Base-by-base conservation (phyloP, 176 grass and related monocot species). In the Dendrocalamus sinicus region DNA sequence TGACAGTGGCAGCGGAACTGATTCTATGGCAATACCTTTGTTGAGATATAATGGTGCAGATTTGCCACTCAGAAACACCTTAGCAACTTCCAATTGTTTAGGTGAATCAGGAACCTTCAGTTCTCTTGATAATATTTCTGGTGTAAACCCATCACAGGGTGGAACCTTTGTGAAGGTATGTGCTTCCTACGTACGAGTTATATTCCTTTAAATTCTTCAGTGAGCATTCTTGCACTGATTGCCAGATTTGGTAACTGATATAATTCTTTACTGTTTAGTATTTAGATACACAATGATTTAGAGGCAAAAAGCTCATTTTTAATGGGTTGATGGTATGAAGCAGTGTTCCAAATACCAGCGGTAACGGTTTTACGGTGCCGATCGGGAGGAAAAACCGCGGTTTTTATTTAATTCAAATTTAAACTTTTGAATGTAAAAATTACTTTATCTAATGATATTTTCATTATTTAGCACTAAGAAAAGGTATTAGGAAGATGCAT, bases 101-200 rank as follows among this genome's bases (percentile, higher is more conserved):
- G 91, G 92, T 75, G 91, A 95, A 59, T 85, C 91, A 6, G 93
- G 86, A 76, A 73, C 92, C 54, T 89, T 91, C 57, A 84, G 85
- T 59, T 76, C 85, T 70, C 76, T 92, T 64, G 83, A 92, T 57
- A 89, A 92, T 86, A 75, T 98, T 75, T 90, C 85, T 40, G 78
- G 87, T 68, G 87, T 84, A 48, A 93, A 88, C 85, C 81, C 78
- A 67, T 86, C 89, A 88, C 92, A 91, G 83, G 80, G 77, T 92
- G 95, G 86, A 87, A 97, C 92, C 72, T 97, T 97, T 80, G 95
- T 97, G 86, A 97, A 97, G 92, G 95, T 97, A 59, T 88, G 65
- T 64, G 19, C 58, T 70, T 67, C 43, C 81, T 69, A 61, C 23
- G 75, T 84, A 9, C 26, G 20, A 50, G 19, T 23, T 44, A 24